These are phyloP conservation scores for Umbilicaria muhlenbergii DNA, from an alignment of 495 filamentous ascomycete species.

Conservation along the genomic window DNA sequence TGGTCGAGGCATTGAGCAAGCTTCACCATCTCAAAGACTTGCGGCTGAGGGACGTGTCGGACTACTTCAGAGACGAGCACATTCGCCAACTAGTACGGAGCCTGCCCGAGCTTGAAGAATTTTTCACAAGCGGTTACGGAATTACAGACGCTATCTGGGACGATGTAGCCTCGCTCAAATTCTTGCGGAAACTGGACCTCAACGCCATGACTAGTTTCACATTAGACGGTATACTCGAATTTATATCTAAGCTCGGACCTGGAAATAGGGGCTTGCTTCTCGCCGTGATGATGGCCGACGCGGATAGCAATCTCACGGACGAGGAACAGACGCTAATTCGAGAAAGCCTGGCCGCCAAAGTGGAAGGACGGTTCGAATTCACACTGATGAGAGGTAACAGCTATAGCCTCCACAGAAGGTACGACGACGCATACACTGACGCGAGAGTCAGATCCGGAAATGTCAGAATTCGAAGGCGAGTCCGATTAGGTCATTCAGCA, in stretches of 20 bases:
- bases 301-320: conserved; percentile 19
- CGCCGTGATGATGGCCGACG: conserved; percentile 22
- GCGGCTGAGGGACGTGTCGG: conserved; percentile 34
- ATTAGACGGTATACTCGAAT: conserved; percentile 25
- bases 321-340: conserved; percentile 21
- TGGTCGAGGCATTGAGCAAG: conserved; percentile 31
- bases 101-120: conserved; percentile 34
- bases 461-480: conserved; percentile 8
- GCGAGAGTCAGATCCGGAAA: conserved; percentile 6
- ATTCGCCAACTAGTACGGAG: conserved; percentile 32
- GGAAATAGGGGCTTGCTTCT: conserved; percentile 22
- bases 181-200: conserved; percentile 31
- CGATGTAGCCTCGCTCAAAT: conserved; percentile 19
- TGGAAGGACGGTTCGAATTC: conserved; percentile 30
- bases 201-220: conserved; percentile 33
- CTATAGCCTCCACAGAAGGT: neutral
- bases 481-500: conserved; percentile 2
- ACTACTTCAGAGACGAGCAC: conserved; percentile 34
- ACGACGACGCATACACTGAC: neutral
- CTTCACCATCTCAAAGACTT: conserved; percentile 34
- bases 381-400: conserved; percentile 10
- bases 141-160: conserved; percentile 36
- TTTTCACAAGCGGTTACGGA: conserved; percentile 38
- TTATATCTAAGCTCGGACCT: conserved; percentile 25
- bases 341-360: conserved; percentile 17